phyloP scores from a whole-genome alignment of 441 rosid species.

The Erysimum cheiri region DNA sequence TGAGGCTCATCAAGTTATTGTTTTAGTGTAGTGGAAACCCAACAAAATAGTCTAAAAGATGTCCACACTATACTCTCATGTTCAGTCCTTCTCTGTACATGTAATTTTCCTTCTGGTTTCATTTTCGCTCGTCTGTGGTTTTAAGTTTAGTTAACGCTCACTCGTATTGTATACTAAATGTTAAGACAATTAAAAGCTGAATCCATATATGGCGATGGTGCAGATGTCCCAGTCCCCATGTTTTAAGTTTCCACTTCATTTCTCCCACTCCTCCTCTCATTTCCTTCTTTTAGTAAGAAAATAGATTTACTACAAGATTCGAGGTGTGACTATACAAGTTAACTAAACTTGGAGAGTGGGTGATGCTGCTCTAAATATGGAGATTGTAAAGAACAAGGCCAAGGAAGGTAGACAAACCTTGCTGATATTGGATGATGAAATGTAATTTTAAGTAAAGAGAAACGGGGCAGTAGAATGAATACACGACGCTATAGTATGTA shows the following conservation, averaged over 20 bases:
- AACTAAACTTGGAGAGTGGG: neutral
- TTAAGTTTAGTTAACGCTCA: conserved; percentile 2
- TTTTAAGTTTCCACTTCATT: conserved; percentile 6
- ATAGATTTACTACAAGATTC: neutral
- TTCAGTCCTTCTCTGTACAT: conserved; percentile 47
- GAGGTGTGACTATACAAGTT: neutral
- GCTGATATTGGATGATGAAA: neutral
- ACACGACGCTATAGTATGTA: conserved; percentile 23
- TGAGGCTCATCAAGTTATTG: conserved; percentile 33
- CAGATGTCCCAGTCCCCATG: neutral
- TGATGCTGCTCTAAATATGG: neutral
- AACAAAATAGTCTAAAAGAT: conserved; percentile 32
- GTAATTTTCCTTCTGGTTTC: conserved; percentile 34
- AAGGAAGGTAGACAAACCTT: neutral
- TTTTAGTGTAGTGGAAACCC: conserved; percentile 40
- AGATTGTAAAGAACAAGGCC: neutral
- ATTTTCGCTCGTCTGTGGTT: conserved; percentile 1
- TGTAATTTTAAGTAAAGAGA: neutral
- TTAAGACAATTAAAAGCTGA: conserved; percentile 10
- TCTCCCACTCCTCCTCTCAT: neutral
- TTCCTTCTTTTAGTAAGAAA: conserved; percentile 2
- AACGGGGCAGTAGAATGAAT: conserved; percentile 1
- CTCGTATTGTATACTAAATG: conserved; percentile 41
- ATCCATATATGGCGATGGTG: conserved; percentile 20
- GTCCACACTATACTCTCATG: conserved; percentile 46